These are phyloP conservation scores for Endocalyx cinctus DNA, from an alignment of 2,329 filamentous ascomycete species.

Conservation along the genomic window DNA sequence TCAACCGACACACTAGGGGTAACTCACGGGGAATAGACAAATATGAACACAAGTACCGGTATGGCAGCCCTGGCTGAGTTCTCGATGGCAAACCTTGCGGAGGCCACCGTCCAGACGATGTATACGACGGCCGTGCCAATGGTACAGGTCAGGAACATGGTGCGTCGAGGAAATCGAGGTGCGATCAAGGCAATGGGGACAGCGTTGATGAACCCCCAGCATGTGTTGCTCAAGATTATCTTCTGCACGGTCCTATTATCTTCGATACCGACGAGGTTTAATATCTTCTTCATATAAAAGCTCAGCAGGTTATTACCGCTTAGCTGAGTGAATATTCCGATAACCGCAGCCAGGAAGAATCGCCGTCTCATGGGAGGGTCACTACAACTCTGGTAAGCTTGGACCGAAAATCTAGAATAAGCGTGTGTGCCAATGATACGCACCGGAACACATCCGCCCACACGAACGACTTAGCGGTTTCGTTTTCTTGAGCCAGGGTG, in stretches of 20 bases:
- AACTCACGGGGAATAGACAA: conserved; percentile 33
- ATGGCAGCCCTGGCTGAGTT: conserved; percentile 28
- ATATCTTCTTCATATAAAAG: conserved; percentile 33
- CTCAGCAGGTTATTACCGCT: conserved; percentile 34
- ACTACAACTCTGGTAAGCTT: too few relatives aligned
- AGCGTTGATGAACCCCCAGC: conserved; percentile 10
- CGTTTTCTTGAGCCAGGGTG: too few relatives aligned
- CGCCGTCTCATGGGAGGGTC: too few relatives aligned
- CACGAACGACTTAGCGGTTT: too few relatives aligned
- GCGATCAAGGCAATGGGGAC: too few relatives aligned
- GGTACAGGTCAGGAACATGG: conserved; percentile 34
- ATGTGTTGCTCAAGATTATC: conserved; percentile 16
- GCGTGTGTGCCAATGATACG: too few relatives aligned
- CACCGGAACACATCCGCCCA: too few relatives aligned
- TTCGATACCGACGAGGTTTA: conserved; percentile 42
- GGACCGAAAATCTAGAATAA: too few relatives aligned
- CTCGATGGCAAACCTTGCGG: conserved; percentile 32
- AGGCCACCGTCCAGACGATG: conserved; percentile 34
- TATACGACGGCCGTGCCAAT: conserved; percentile 32
- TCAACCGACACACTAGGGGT: background rate
- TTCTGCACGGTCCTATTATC: conserved; percentile 37
- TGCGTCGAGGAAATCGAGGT: conserved; percentile 27
- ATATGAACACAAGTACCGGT: conserved; percentile 37
- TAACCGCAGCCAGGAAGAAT: too few relatives aligned
- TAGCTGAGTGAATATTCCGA: conserved; percentile 38